A percentile compares a stretch with the other conserved stretches of the same genome.
Evolutionary conservation across 2,329 filamentous ascomycete genomes (phyloP).

Genomic region (Emergomyces orientalis): DNA sequence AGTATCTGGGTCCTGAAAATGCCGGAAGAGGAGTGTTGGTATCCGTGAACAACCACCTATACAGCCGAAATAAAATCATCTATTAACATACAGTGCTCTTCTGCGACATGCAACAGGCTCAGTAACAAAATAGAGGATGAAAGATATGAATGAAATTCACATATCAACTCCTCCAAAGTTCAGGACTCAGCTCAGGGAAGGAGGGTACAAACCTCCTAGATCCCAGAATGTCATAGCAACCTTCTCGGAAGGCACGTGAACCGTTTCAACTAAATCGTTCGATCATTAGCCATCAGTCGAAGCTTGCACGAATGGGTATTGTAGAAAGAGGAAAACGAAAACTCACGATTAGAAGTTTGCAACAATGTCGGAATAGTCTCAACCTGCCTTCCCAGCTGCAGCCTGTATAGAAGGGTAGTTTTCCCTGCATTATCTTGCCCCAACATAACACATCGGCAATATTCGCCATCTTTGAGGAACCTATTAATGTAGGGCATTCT

Average conservation of each 20-base stretch:
- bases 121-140: background rate
- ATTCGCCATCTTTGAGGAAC: background rate
- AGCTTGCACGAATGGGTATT: background rate
- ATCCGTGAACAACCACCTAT: background rate
- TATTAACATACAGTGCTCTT: background rate
- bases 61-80: background rate
- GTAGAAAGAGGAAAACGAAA: background rate
- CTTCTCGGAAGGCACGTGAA: background rate
- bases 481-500: background rate
- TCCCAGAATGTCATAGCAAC: constrained; percentile 1
- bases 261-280: background rate
- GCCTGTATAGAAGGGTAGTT: constrained; percentile 5
- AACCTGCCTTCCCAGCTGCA: background rate
- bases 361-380: constrained; percentile 3
- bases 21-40: background rate
- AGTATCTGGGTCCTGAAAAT: background rate
- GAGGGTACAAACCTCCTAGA: constrained; percentile 1
- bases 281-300: background rate
- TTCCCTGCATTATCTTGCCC: constrained; percentile 2
- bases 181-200: background rate
- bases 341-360: background rate
- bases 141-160: background rate
- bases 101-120: background rate
- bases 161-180: background rate
- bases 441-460: background rate